A percentile compares a stretch with the other conserved stretches of the same genome.
phyloP scores from a whole-genome alignment of 1,139 yeast genomes.

The Candida neerlandica region DNA sequence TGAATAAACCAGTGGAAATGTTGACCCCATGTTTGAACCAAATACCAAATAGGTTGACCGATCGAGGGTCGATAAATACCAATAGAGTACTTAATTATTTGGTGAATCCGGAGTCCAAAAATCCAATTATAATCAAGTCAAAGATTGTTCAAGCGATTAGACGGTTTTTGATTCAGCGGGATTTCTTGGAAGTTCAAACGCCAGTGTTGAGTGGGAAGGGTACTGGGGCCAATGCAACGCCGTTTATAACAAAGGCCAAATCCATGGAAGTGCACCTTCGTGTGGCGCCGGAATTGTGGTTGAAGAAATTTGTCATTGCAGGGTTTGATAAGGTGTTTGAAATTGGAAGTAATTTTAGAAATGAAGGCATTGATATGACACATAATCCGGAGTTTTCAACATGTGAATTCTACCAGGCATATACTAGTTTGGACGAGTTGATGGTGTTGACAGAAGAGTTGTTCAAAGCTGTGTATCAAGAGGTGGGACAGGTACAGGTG shows the following conservation, averaged over 20 bases:
- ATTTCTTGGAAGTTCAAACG: conserved; percentile 82
- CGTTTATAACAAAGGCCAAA: conserved; percentile 67
- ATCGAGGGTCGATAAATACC: conserved; percentile 58
- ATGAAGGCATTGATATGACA: conserved; percentile 90
- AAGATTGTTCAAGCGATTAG: conserved; percentile 58
- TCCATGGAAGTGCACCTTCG: conserved; percentile 55
- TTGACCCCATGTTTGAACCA: conserved; percentile 67
- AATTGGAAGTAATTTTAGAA: conserved; percentile 81
- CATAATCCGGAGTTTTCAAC: conserved; percentile 96
- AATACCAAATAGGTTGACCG: conserved; percentile 63
- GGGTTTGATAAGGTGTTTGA: conserved; percentile 90
- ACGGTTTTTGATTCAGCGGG: conserved; percentile 52
- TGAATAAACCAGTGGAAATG: conserved; percentile 48
- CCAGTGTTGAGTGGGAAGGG: conserved; percentile 74
- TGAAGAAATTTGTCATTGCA: conserved; percentile 75
- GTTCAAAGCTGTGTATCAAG: conserved; percentile 39
- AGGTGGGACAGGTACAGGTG: conserved; percentile 16
- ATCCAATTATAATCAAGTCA: conserved; percentile 56
- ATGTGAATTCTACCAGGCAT: conserved; percentile 90
- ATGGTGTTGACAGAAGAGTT: conserved; percentile 66
- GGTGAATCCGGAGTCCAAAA: conserved; percentile 53
- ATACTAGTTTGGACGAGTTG: conserved; percentile 67
- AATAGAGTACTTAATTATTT: conserved; percentile 78
- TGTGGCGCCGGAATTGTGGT: conserved; percentile 95
- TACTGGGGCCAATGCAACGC: conserved; percentile 90